Conservation (phyloP, 441 rosid genomes). For the Erysimum pusillum region DNA sequence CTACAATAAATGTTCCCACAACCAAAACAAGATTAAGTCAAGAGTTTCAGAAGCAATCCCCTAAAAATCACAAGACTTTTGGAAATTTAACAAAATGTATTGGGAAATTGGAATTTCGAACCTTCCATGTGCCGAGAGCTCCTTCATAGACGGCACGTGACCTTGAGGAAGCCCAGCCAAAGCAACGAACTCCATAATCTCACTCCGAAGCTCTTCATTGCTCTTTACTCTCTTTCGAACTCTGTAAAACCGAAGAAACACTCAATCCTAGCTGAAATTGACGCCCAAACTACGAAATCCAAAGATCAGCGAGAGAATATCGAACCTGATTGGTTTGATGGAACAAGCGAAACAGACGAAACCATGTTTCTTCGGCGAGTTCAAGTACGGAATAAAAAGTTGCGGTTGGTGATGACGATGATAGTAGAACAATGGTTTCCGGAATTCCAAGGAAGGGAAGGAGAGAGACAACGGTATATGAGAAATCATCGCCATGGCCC, state of each 20-base stretch:
- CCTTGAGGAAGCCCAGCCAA: slow-evolving; percentile 70
- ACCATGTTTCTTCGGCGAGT: slow-evolving; percentile 40
- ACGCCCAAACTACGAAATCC: neutral
- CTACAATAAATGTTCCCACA: slow-evolving; percentile 52
- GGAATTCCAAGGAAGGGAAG: slow-evolving; percentile 32
- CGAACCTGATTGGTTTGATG: slow-evolving; percentile 60
- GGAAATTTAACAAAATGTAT: neutral
- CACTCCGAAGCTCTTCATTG: slow-evolving; percentile 74
- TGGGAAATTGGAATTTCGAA: slow-evolving; percentile 27
- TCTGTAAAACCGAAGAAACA: slow-evolving; percentile 43
- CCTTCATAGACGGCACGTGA: slow-evolving; percentile 82
- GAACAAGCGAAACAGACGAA: slow-evolving; percentile 56
- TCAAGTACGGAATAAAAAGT: slow-evolving; percentile 26
- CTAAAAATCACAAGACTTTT: neutral
- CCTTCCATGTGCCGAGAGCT: slow-evolving; percentile 85
- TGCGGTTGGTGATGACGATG: slow-evolving; percentile 35
- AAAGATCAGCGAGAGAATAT: neutral
- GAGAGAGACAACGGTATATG: slow-evolving; percentile 38
- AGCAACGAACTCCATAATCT: slow-evolving; percentile 68
- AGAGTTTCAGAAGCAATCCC: slow-evolving; percentile 6
- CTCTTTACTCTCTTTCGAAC: slow-evolving; percentile 76
- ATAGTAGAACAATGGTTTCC: slow-evolving; percentile 35
- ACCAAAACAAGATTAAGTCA: neutral
- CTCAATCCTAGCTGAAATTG: slow-evolving; percentile 11
- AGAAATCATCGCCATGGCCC: slow-evolving; percentile 57